Conservation (phyloP, 2,329 filamentous ascomycete species). For the Eutypella sp. region DNA sequence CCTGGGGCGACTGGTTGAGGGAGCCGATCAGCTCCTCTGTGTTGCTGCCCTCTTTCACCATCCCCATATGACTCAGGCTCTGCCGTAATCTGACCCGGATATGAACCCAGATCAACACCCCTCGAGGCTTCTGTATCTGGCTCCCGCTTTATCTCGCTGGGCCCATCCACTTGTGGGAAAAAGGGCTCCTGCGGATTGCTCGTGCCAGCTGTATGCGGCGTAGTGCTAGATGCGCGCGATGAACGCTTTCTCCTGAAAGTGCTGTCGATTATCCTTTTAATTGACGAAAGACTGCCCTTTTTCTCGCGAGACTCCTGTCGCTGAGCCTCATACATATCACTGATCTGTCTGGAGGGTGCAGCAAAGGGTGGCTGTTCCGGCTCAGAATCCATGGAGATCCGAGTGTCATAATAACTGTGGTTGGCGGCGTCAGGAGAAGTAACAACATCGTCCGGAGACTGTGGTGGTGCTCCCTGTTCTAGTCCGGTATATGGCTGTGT, state of each 20-base stretch:
- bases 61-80: conserved; percentile 20
- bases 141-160: conserved; percentile 17
- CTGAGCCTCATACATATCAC: conserved; percentile 26
- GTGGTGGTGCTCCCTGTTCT: conserved; percentile 10
- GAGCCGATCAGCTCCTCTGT: conserved; percentile 8
- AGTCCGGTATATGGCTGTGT: conserved; percentile 15
- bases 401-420: conserved; percentile 28
- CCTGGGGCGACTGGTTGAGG: conserved; percentile 15
- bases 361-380: conserved; percentile 17
- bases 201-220: conserved; percentile 12
- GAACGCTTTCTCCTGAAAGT: conserved; percentile 25
- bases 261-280: conserved; percentile 19
- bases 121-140: conserved; percentile 8
- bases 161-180: conserved; percentile 11
- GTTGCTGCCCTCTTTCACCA: conserved; percentile 4
- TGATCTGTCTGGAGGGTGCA: conserved; percentile 25
- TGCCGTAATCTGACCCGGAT: conserved; percentile 14
- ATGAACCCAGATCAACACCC: conserved; percentile 8
- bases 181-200: conserved; percentile 17
- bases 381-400: conserved; percentile 28
- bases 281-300: conserved; percentile 23
- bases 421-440: conserved; percentile 24
- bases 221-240: conserved; percentile 21
- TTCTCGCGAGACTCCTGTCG: conserved; percentile 22
- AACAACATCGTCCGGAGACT: conserved; percentile 14